phyloP scores from a whole-genome alignment of 371 early-diverging fungal species.

The Conidiobolus coronatus region DNA sequence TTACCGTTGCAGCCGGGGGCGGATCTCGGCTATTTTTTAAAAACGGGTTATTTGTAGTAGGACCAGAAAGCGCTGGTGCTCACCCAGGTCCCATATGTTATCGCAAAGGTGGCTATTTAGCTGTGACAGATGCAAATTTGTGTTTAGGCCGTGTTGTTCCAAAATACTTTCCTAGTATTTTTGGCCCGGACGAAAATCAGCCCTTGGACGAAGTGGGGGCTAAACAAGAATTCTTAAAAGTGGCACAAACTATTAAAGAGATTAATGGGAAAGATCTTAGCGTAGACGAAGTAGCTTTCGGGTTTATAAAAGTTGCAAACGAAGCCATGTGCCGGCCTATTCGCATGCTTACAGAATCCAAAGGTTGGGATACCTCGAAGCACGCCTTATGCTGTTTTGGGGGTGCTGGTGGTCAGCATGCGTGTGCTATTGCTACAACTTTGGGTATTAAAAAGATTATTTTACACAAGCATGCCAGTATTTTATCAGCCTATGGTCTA shows the following conservation, averaged over 20 bases:
- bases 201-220: slow-evolving; percentile 52
- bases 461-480: slow-evolving; percentile 69
- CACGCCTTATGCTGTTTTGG: slow-evolving; percentile 87
- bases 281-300: slow-evolving; percentile 70
- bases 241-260: slow-evolving; percentile 35
- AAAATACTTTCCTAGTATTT: slow-evolving; percentile 79
- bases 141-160: slow-evolving; percentile 70
- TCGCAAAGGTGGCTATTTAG: slow-evolving; percentile 77
- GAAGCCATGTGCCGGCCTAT: slow-evolving; percentile 93
- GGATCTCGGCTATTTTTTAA: slow-evolving; percentile 81
- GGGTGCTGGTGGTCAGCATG: slow-evolving; percentile 86
- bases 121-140: slow-evolving; percentile 87
- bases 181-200: slow-evolving; percentile 71
- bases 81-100: slow-evolving; percentile 90
- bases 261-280: slow-evolving; percentile 21
- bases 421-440: slow-evolving; percentile 76
- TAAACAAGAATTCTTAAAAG: slow-evolving; percentile 24
- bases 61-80: slow-evolving; percentile 85
- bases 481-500: slow-evolving; percentile 84
- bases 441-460: slow-evolving; percentile 63
- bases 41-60: slow-evolving; percentile 84
- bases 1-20: slow-evolving; percentile 91
- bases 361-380: slow-evolving; percentile 66
- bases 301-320: slow-evolving; percentile 84
- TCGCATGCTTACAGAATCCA: slow-evolving; percentile 77